These are phyloP conservation scores for Hygrophorus pudorinus DNA, from an alignment of 768 basidiomycete genomes.

Conservation along the genomic window DNA sequence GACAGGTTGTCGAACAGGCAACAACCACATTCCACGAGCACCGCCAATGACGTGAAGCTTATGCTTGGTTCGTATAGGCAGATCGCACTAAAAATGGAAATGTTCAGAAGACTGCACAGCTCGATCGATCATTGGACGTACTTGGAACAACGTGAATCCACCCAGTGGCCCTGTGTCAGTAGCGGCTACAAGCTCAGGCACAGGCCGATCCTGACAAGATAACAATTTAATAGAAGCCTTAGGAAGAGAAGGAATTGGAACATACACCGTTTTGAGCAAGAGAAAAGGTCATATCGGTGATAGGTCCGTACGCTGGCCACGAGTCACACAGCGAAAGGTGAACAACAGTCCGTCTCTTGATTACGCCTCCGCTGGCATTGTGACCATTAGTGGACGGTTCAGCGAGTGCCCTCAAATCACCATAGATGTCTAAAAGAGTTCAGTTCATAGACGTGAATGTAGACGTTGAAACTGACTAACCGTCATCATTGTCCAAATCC, in stretches of 20 bases:
- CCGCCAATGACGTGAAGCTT: constrained; percentile 74
- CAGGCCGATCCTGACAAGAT: constrained; percentile 47
- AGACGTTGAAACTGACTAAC: constrained; percentile 19
- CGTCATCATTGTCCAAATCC: constrained; percentile 80
- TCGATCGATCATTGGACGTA: constrained; percentile 18
- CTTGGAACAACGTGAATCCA: constrained; percentile 82
- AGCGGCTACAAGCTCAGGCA: constrained; percentile 77
- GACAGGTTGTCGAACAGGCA: constrained; percentile 64
- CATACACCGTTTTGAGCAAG: constrained; percentile 62
- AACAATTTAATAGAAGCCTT: neutral
- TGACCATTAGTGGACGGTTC: constrained; percentile 30
- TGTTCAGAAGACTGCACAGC: neutral
- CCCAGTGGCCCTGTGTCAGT: constrained; percentile 71
- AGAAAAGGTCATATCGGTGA: constrained; percentile 70
- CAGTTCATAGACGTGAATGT: constrained; percentile 5
- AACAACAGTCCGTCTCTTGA: constrained; percentile 51
- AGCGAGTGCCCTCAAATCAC: constrained; percentile 25
- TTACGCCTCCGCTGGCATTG: constrained; percentile 19
- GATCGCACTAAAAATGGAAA: constrained; percentile 45
- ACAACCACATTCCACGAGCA: constrained; percentile 74
- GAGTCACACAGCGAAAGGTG: constrained; percentile 64
- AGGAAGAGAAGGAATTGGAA: constrained; percentile 5
- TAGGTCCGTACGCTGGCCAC: constrained; percentile 64
- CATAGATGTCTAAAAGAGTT: constrained; percentile 31
- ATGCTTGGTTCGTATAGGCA: constrained; percentile 64